Evolutionary conservation across 2,329 filamentous ascomycete genomes (phyloP).

Genomic region (Xenosphaeropsis pyriputrescens): DNA sequence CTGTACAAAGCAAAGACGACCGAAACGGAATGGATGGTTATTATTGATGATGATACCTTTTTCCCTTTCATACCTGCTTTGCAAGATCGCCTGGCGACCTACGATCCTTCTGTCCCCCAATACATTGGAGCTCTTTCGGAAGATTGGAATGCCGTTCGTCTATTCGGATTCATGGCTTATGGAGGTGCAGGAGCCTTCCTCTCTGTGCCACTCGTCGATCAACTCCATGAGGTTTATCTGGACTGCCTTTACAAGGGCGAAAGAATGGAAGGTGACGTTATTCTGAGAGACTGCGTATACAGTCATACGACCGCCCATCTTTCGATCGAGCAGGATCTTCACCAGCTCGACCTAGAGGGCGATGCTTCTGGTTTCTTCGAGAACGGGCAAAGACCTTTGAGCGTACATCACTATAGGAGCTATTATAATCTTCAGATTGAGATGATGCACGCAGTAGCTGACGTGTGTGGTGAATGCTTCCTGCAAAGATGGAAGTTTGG

Average conservation of each 20-base stretch:
- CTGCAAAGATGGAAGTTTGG: slow-evolving; percentile 26
- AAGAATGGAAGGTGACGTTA: slow-evolving; percentile 10
- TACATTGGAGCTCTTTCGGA: slow-evolving; percentile 11
- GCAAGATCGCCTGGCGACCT: slow-evolving; percentile 7
- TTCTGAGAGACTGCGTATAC: slow-evolving; percentile 10
- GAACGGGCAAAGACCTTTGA: slow-evolving; percentile 10
- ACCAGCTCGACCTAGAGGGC: slow-evolving; percentile 14
- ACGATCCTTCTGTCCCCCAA: slow-evolving; percentile 6
- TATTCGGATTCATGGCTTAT: slow-evolving; percentile 10
- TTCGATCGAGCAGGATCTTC: slow-evolving; percentile 7
- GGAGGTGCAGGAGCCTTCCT: slow-evolving; percentile 15
- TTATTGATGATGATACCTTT: slow-evolving; percentile 16
- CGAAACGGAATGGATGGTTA: slow-evolving; percentile 11
- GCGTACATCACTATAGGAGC: slow-evolving; percentile 12
- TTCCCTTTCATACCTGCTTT: slow-evolving; percentile 11
- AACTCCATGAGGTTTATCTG: slow-evolving; percentile 6
- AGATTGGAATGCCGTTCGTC: slow-evolving; percentile 8
- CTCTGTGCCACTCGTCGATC: slow-evolving; percentile 10
- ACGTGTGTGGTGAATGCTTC: slow-evolving; percentile 16
- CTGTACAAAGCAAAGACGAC: slow-evolving; percentile 10
- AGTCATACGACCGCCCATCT: slow-evolving; percentile 6
- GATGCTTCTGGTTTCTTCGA: slow-evolving; percentile 11
- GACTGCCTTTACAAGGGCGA: slow-evolving; percentile 6
- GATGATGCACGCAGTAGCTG: slow-evolving; percentile 3
- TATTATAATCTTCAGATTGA: slow-evolving; percentile 11